Evolutionary conservation across 345 rosid genomes (phyloP), one percentile per base, ranked within the genome.

Genomic region (Aegle marmelos): DNA sequence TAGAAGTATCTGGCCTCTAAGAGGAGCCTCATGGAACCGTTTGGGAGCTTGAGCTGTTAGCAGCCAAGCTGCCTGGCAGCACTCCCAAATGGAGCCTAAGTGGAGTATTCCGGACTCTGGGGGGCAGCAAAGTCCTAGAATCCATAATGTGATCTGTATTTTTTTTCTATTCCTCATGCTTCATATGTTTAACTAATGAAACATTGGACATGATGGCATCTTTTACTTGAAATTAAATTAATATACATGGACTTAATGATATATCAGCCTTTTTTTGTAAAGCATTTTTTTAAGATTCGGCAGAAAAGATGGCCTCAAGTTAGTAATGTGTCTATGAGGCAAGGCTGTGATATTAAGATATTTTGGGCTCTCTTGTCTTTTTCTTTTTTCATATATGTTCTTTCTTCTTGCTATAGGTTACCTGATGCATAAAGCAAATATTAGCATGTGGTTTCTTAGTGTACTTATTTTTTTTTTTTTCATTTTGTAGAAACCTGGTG

Each of bases 401-500:
- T 36, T 58, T 36, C 39, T 48, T 45, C 62, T 31, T 63, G 62
- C 31, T 62, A 31, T 30, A 11, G 27, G 78, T 63, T 62, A 75
- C 37, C 41, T 50, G 31, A n/a, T 64, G 11, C 41, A 74, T 60
- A 54, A 59, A 39, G 76, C 45, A 14, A 37, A 41, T 63, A 7
- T 48, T 9, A 10, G 8, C 28, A 48, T 0, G 6, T 75, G 48
- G 27, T 64, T 45, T 66, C 62, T 50, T 56, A 61, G 11, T 54
- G 25, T 67, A 34, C 78, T 28, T 45, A 34, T 50, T 73, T 65
- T 78, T 58, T 76, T 50, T 73, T 65, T 78, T 58, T 76, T 58
- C 76, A 22, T 62, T 80, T 81, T 92, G 76, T 94, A 96, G 99
- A 96, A 96, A 90, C 99, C 99, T 5, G 99, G 99, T 86, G 99